phyloP scores from a whole-genome alignment of 305 asterid species.

The Solanum hybrid region DNA sequence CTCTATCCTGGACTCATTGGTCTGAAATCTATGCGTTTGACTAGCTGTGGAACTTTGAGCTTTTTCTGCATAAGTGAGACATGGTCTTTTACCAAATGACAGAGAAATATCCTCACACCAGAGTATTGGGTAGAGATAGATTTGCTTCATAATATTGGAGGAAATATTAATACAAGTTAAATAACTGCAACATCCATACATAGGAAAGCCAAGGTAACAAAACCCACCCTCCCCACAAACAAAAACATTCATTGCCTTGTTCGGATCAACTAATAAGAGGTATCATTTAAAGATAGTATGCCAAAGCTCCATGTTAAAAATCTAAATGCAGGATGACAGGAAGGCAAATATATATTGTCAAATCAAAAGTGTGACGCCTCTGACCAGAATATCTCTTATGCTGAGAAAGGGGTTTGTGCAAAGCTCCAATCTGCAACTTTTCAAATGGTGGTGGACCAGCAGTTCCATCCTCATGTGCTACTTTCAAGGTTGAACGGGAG shows the following conservation, averaged over 20 bases:
- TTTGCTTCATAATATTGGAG: neutral
- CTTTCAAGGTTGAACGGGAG: constrained; percentile 41
- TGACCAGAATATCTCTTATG: constrained; percentile 16
- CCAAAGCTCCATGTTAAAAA: neutral
- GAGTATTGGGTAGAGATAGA: neutral
- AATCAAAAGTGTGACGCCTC: constrained; percentile 3
- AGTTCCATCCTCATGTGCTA: constrained; percentile 39
- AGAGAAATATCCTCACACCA: constrained; percentile 25
- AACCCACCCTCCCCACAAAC: neutral
- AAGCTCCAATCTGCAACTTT: constrained; percentile 48
- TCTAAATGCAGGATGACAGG: neutral
- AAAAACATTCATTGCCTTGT: neutral
- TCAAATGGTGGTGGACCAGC: constrained; percentile 73
- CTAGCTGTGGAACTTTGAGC: constrained; percentile 28
- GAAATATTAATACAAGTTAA: neutral
- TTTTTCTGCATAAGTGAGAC: constrained; percentile 24
- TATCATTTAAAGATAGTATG: neutral
- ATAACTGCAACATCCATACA: neutral
- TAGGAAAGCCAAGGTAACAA: neutral
- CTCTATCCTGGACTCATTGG: constrained; percentile 19
- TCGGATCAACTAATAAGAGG: neutral
- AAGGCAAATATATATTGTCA: neutral
- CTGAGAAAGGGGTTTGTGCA: constrained; percentile 22
- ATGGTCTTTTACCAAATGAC: constrained; percentile 25
- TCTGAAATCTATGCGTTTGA: constrained; percentile 23